Base-by-base conservation (phyloP, 768 basidiomycete species). In the Leucocoprinus birnbaumii region DNA sequence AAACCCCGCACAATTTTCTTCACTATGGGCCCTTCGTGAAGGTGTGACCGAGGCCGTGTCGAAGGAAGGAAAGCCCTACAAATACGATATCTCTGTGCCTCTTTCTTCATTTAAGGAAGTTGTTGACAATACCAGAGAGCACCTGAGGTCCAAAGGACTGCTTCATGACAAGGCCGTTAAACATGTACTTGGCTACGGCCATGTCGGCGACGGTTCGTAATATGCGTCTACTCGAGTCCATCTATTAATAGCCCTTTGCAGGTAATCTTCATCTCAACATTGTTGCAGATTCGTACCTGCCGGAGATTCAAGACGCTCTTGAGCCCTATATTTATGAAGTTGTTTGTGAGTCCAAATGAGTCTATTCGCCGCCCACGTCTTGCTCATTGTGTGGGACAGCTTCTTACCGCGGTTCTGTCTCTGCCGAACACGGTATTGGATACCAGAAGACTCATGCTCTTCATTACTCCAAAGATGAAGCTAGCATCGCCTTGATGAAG, bases 361-460 rank as follows among this genome's bases (percentile, higher is more conserved):
- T 10, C 25, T 26, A 18, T 26, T 41, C 35, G 11, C 56, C 21
- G 19, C n/a, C 35, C 19, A 22, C 14, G 19, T 6, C 18, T 45
- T 22, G 10, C 27, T 56, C 2, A 59, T 21, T 40, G 21, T 58
- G 22, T 16, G 26, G 9, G 48, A 19, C 58, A 92, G 89, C 85
- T 18, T 84, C 82, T 1, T 80, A 89, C 65, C 81, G 85, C 48
- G 96, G 96, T 7, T 98, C 96, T 0, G 84, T 99, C 60, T 98
- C 95, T 5, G 96, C 96, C 1, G 96, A 99, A 66, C 96, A 99
- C 68, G 96, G 96, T 4, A 86, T 99, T 51, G 95, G 96, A n/a
- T 80, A 87, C 0, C 93, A 93, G 89, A 98, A 98, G 74, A 89
- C 90, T 0, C 85, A 89, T 53, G 91, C 92, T 14, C 82, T 98